Evolutionary conservation across 129 eudicot genomes (phyloP), one percentile per base, ranked within the genome.

Genomic region (Chrysanthemum makinoi): DNA sequence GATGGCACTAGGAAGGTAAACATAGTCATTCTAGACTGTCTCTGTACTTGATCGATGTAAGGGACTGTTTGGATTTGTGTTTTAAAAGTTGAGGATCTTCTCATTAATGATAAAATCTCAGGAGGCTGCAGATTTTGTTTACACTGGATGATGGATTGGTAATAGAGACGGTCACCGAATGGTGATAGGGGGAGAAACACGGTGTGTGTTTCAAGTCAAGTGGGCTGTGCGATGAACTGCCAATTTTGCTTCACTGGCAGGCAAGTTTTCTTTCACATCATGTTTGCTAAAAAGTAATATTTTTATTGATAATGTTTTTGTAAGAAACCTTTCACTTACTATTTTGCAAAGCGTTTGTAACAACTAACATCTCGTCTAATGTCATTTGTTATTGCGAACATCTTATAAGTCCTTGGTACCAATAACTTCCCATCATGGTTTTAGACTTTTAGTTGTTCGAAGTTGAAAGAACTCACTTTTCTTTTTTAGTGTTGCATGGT

Each of bases 241-340:
- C 97, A 94, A 81, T 94, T 94, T 65, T 94, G 98, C 84, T 94
- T 83, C 84, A 94, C 98, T 11, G 97, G 96, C 76, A 89, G 97
- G 98, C 71, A 82, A 74, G 86, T 80, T 69, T 50, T 4, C 70
- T 70, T 50, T 26, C 35, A 7, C 39, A 30, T 59, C 54, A 43
- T 75, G 11, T n/a, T n/a, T n/a, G n/a, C n/a, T n/a, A n/a, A n/a
- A n/a, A n/a, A n/a, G n/a, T n/a, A n/a, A n/a, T n/a, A n/a, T 65
- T 14, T 51, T 17, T 17, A 35, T 0, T 28, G 50, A 26, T 15
- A 46, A 72, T 59, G 5, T 43, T 44, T n/a, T 15, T 60, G 7
- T 33, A 62, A 6, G 39, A 4, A 33, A 33, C 39, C 1, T 33
- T 33, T 0, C 39, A 33, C 39, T 33, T 33, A 4, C 12, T n/a